These are phyloP conservation scores for Acorus gramineus DNA, from an alignment of 106 monocot species.

Conservation along the genomic window DNA sequence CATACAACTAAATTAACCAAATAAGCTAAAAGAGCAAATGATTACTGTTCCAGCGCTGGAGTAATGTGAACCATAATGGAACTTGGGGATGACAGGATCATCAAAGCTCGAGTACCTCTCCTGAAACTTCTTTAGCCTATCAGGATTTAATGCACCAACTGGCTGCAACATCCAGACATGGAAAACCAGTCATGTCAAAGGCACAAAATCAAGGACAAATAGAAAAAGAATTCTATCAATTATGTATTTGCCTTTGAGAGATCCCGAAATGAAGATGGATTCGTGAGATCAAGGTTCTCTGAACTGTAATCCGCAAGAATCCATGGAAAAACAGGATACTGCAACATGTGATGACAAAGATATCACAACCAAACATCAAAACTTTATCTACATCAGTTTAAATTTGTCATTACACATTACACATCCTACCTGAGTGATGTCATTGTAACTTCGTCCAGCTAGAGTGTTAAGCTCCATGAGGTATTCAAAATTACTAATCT, in stretches of 20 bases:
- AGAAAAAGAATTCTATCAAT: background rate
- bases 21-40: background rate
- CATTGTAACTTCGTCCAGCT: conserved; percentile 97
- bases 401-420: no score
- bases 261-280: conserved; percentile 79
- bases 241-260: conserved; percentile 70
- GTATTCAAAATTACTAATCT: conserved; percentile 99
- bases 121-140: conserved; percentile 80
- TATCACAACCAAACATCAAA: background rate
- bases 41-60: conserved; percentile 91
- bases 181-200: conserved; percentile 2
- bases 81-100: conserved; percentile 90
- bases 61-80: conserved; percentile 97
- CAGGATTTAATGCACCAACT: conserved; percentile 86
- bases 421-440: conserved; percentile 81
- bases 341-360: conserved; percentile 9
- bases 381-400: background rate
- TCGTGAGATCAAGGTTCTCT: conserved; percentile 48
- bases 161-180: conserved; percentile 45
- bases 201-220: background rate
- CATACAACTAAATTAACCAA: background rate
- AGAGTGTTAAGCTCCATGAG: conserved; percentile 95
- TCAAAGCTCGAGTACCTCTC: conserved; percentile 89
- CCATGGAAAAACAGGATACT: conserved; percentile 99
- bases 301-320: conserved; percentile 83